Base-by-base conservation (phyloP, 2,329 filamentous ascomycete genomes). In the Chalaropsis ovoidea region DNA sequence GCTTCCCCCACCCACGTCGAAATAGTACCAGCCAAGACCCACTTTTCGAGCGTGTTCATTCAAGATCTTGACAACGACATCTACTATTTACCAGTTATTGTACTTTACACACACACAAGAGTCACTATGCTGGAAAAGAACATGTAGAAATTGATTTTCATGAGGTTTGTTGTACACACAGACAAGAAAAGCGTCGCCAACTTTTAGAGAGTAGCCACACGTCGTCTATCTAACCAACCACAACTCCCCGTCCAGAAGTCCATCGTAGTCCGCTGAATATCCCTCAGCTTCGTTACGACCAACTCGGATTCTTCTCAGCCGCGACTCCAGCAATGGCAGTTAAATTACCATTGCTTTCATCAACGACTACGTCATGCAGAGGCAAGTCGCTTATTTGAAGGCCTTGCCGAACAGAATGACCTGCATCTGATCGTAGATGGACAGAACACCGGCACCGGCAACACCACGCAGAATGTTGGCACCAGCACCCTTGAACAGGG, bases 401-500 rank as follows among this genome's bases (percentile, higher is more conserved):
- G 91, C 90, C 92, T 99, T 97, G 81, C 94, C 94, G 90, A 99
- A 99, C 81, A 99, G 82, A 80, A 99, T 81, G 79, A 99, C 86
- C 89, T 99, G 94, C 80, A 90, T 90, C 86, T 97, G 93, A 81
- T 99, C 94, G 84, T 99, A 99, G 90, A 99, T 96, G 80, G 94
- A 99, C 79, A 99, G 86, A 78, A 99, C 94, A 99, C 94, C 94
- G 84, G 94, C 94, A 90, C 94, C 95, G 77, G 94, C 94, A 77
- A 99, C 94, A 96, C 94, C 95, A 96, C 94, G 94, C 83, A 99
- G 94, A 78, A 99, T 99, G 90, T 99, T 99, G 87, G 94, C 94
- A 90, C 94, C 94, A 78, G 94, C 94, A 92, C 94, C 94, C 90
- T 99, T 99, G 92, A 99, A 99, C 81, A 99, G 93, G 76, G 94